Evolutionary conservation across 1,284 basidiomycete species (phyloP), one percentile per base, ranked within the genome.

Genomic region (Malassezia globosa): DNA sequence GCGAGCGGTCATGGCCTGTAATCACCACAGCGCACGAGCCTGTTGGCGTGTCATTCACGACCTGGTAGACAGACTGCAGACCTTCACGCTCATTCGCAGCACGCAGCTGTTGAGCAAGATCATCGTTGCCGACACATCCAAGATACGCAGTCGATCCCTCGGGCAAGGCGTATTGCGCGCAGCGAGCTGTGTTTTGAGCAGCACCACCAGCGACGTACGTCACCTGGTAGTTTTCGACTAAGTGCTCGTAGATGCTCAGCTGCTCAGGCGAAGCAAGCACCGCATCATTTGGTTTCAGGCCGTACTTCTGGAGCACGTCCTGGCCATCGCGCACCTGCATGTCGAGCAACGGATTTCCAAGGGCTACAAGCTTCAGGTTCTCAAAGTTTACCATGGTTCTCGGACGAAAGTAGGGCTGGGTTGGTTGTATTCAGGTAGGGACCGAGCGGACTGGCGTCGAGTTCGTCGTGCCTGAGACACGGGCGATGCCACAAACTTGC

Each of bases 191-290:
- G 72, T 97, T 97, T 75, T 99, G 94, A 21, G 88, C 82, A 33
- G 90, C 92, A 69, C 94, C 94, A 52, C 94, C 94, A 39, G 94
- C 92, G 50, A 97, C 87, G 70, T 94, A 97, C 49, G 82, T 83
- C 49, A 89, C 80, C 51, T 84, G 71, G 75, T 84, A 75, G 60
- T 87, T 80, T 61, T 80, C 79, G 39, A 84, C 81, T 54, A 96
- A 76, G 69, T 96, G 87, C 26, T 87, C 82, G 75, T 95, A 96
- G 72, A 69, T 71, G 47, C 56, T 40, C 55, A 78, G 76, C 66
- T 96, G 92, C 75, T 89, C 85, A 51, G 83, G 82, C 63, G 84
- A 85, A 21, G 89, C 94, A 51, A 96, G 81, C 72, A 96, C 90
- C 47, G 94, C 92, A 73, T 97, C 88, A 78, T 99, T 95, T 46